These are phyloP conservation scores for Ambrosia artemisiifolia DNA, from an alignment of 129 eudicot species.

Conservation along the genomic window DNA sequence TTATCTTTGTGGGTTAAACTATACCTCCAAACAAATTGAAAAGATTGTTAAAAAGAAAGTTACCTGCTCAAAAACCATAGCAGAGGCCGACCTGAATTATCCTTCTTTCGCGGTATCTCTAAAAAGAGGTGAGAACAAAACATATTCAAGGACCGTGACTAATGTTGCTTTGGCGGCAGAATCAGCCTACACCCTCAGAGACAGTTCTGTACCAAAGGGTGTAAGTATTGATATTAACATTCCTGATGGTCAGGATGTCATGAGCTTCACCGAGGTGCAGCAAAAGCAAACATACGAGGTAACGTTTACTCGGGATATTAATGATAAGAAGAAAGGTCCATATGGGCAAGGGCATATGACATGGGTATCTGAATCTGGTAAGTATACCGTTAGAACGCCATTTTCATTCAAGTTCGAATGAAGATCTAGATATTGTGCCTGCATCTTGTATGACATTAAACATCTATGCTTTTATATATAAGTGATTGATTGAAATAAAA, in stretches of 20 bases:
- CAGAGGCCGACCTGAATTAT: conserved; percentile 55
- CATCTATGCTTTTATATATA: not conserved
- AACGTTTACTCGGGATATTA: conserved; percentile 25
- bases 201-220: conserved; percentile 25
- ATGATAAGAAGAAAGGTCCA: not conserved
- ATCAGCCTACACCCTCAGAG: conserved; percentile 20
- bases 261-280: conserved; percentile 29
- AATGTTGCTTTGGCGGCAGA: conserved; percentile 44
- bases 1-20: conserved; percentile 55
- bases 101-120: conserved; percentile 51
- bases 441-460: not conserved
- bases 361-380: conserved; percentile 27
- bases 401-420: conserved; percentile 23
- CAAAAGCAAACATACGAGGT: conserved; percentile 37
- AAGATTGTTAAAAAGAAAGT: conserved; percentile 12
- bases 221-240: conserved; percentile 24
- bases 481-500: not conserved
- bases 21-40: conserved; percentile 24
- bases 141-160: conserved; percentile 45
- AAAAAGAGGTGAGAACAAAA: conserved; percentile 4
- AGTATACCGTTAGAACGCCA: conserved; percentile 39
- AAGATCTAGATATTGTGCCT: not conserved
- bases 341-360: conserved; percentile 42
- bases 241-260: not conserved
- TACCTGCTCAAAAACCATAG: conserved; percentile 33